Percentiles rank a stretch among this genome's conserved stretches.
phyloP scores from a whole-genome alignment of 441 rosid genomes.

The Corymbia calophylla region DNA sequence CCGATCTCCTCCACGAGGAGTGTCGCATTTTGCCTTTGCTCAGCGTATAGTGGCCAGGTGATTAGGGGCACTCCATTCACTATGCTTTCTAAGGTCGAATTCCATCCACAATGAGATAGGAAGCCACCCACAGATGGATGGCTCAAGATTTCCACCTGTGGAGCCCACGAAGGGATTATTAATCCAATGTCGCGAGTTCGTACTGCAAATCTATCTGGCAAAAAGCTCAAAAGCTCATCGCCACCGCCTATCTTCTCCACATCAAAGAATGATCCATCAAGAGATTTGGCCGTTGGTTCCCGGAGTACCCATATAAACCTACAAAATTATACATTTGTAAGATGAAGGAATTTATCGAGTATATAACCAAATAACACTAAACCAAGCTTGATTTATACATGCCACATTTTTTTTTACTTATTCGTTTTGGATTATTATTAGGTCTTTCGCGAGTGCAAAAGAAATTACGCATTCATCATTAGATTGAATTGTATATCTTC shows the following conservation, averaged over 20 bases:
- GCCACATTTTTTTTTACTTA: not conserved
- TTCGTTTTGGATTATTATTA: not conserved
- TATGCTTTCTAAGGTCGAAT: conserved; percentile 27
- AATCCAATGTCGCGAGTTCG: not conserved
- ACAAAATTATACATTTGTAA: not conserved
- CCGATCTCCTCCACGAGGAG: conserved; percentile 30
- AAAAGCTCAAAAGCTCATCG: not conserved
- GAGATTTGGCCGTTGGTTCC: not conserved
- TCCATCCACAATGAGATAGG: not conserved
- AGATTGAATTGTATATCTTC: not conserved
- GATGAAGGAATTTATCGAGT: not conserved
- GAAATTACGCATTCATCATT: not conserved
- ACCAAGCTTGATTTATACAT: not conserved
- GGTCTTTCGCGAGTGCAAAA: not conserved
- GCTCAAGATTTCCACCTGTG: not conserved
- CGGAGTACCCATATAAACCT: not conserved
- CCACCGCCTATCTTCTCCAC: not conserved
- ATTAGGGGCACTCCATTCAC: conserved; percentile 47
- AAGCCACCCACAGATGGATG: not conserved
- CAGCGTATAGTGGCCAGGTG: conserved; percentile 59
- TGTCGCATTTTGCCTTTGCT: conserved; percentile 48
- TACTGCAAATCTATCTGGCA: not conserved
- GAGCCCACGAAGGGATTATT: not conserved
- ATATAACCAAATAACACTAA: not conserved
- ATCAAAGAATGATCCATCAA: not conserved